These are phyloP conservation scores for Mucor piriformis DNA, from an alignment of 371 early-diverging fungal genomes.

Conservation along the genomic window DNA sequence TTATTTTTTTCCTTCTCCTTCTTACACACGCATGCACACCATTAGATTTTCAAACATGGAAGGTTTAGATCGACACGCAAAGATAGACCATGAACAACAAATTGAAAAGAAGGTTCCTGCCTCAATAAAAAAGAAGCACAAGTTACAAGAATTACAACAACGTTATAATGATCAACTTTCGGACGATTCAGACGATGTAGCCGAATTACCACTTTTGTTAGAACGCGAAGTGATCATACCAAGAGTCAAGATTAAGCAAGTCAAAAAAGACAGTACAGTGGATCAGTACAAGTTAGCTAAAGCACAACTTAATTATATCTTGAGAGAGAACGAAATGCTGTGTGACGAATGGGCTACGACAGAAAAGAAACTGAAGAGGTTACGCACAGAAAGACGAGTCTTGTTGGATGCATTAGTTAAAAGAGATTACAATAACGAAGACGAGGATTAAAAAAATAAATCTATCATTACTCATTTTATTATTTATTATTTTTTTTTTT, in stretches of 20 bases:
- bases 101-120: not conserved
- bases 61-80: not conserved
- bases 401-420: slow-evolving; percentile 13
- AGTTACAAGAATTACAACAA: slow-evolving; percentile 6
- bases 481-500: not conserved
- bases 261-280: slow-evolving; percentile 5
- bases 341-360: slow-evolving; percentile 13
- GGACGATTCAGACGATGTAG: slow-evolving; percentile 3
- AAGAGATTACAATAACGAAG: slow-evolving; percentile 1
- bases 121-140: slow-evolving; percentile 15
- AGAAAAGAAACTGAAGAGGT: slow-evolving; percentile 9
- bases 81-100: not conserved
- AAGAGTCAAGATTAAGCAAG: not conserved
- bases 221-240: not conserved
- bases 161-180: slow-evolving; percentile 7
- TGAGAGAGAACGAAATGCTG: slow-evolving; percentile 17
- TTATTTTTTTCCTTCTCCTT: not conserved
- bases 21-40: not conserved
- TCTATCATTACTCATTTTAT: too few relatives aligned
- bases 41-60: slow-evolving; percentile 2
- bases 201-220: not conserved
- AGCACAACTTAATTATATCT: slow-evolving; percentile 9
- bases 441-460: not conserved
- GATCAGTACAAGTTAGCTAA: slow-evolving; percentile 13
- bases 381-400: slow-evolving; percentile 9